Percentiles rank a stretch among this genome's conserved stretches.
These are phyloP conservation scores for Cucurbita moschata DNA, from an alignment of 306 rosid species.

Conservation along the genomic window DNA sequence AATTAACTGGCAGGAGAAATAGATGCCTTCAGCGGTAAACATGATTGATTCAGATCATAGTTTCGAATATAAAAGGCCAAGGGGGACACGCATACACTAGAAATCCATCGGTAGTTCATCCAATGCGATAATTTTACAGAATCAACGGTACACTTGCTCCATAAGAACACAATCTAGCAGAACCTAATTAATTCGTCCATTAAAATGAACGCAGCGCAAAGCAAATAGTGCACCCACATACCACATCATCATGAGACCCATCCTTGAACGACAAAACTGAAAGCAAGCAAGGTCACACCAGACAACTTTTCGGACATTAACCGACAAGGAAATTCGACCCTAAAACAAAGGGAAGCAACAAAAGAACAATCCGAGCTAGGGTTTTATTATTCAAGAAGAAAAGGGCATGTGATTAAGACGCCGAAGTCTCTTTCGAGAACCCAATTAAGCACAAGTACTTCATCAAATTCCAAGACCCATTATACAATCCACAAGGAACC, in stretches of 20 bases:
- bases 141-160: neutral
- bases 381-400: neutral
- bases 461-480: neutral
- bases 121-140: neutral
- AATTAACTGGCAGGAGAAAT: neutral
- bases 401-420: neutral
- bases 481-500: neutral
- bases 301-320: neutral
- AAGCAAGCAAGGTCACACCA: neutral
- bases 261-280: neutral
- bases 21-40: neutral
- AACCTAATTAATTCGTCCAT: neutral
- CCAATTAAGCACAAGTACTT: neutral
- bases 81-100: neutral
- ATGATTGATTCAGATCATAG: constrained; percentile 1
- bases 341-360: neutral
- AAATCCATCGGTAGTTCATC: neutral
- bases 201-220: neutral
- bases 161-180: neutral
- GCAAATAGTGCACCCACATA: neutral
- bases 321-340: neutral
- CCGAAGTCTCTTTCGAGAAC: neutral
- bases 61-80: neutral
- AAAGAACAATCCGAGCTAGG: neutral
- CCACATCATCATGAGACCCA: neutral